Evolutionary conservation across 768 basidiomycete species (phyloP), one percentile per base, ranked within the genome.

Genomic region (Suillus discolor): DNA sequence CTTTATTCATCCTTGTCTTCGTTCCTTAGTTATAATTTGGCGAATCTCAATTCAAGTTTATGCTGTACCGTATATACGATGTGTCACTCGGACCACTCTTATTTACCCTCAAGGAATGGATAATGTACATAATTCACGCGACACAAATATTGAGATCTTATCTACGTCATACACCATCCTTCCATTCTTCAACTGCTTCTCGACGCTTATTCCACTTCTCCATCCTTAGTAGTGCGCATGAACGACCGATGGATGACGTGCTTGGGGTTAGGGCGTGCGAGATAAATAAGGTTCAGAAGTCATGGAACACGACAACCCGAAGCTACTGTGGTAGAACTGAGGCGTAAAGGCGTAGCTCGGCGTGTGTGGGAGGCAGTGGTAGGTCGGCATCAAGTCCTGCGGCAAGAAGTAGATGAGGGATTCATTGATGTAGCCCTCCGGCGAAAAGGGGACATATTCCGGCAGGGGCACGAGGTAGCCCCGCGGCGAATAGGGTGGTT

Each of bases 61-160:
- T 71, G 69, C 41, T 77, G 75, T 77, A 77, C 65, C 67, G 65
- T 78, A 54, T 54, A 54, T 34, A 54, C 28, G 23, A 78, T 57
- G 68, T 66, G 53, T 69, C 69, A 61, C 61, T 31, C 61, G 68
- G 68, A 69, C 67, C 25, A 60, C 25, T 57, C 61, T 25, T 65
- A 61, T 63, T 68, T 71, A 70, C 70, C 69, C 69, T 60, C 71
- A 70, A 63, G 75, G 66, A 73, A 71, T 65, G 72, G 70, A 73
- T 70, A 68, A 62, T 68, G 72, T 77, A 70, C 67, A 73, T 75
- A 74, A 61, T 65, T 64, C 51, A 62, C 45, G 59, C 18, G 59
- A 42, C 25, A 42, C 18, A 41, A 38, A 11, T 11, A 11, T 28
- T 60, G n/a, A 60, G 25, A 12, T 59, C 9, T 12, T n/a, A 23